A percentile compares a stretch with the other conserved stretches of the same genome.
phyloP scores from a whole-genome alignment of 257 asterid genomes.

The Lantana camara region DNA sequence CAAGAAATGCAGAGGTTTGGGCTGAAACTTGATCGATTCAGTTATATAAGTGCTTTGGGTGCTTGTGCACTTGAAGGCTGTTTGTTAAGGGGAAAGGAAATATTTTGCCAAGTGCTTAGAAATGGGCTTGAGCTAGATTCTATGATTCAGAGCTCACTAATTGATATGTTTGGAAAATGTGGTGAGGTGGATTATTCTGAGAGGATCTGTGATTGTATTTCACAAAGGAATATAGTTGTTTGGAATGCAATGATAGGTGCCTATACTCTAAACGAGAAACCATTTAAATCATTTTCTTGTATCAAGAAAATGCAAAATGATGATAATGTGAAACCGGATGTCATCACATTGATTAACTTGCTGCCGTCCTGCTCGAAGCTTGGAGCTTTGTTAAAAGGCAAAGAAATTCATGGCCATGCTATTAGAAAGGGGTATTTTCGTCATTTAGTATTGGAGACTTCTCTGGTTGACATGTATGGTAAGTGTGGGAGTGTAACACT shows the following conservation, averaged over 20 bases:
- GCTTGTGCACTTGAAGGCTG: conserved; percentile 47
- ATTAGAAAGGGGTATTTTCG: conserved; percentile 43
- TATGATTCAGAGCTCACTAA: conserved; percentile 60
- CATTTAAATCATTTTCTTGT: conserved; percentile 46
- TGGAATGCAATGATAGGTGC: conserved; percentile 71
- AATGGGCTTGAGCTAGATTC: conserved; percentile 47
- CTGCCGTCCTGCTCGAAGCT: conserved; percentile 54
- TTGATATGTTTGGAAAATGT: conserved; percentile 74
- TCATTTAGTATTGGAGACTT: conserved; percentile 55
- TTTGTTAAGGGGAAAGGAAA: conserved; percentile 54
- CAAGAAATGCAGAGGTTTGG: conserved; percentile 45
- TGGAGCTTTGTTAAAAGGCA: conserved; percentile 43
- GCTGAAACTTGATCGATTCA: conserved; percentile 48
- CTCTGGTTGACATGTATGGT: conserved; percentile 62
- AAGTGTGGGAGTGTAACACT: conserved; percentile 40
- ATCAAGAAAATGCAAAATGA: conserved; percentile 40
- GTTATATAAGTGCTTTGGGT: conserved; percentile 43
- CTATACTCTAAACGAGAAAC: conserved; percentile 35
- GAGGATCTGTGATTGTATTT: conserved; percentile 38
- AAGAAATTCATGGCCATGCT: conserved; percentile 56
- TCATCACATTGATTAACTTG: conserved; percentile 61
- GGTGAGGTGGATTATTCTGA: conserved; percentile 50
- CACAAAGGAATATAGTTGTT: conserved; percentile 45
- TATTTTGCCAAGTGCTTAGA: conserved; percentile 51
- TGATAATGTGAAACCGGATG: conserved; percentile 47